Evolutionary conservation across 2,329 filamentous ascomycete species (phyloP).

Genomic region (Aspergillus melleus): DNA sequence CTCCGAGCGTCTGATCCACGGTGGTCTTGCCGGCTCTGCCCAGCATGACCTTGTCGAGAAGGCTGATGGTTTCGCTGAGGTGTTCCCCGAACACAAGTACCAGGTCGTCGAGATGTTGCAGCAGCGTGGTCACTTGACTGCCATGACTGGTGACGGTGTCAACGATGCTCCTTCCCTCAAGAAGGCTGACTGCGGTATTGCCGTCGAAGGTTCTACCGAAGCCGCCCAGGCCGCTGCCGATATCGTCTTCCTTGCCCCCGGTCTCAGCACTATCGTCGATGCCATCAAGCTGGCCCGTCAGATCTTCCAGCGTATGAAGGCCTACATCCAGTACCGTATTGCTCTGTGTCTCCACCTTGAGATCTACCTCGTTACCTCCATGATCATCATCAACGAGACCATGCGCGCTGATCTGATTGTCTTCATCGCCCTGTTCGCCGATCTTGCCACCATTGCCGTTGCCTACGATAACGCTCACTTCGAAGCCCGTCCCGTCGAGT

Average conservation of each 20-base stretch:
- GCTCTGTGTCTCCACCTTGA: slow-evolving; percentile 72
- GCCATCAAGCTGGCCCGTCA: slow-evolving; percentile 73
- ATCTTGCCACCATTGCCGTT: slow-evolving; percentile 75
- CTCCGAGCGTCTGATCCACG: slow-evolving; percentile 74
- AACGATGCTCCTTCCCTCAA: slow-evolving; percentile 73
- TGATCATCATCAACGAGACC: slow-evolving; percentile 79
- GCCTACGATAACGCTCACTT: slow-evolving; percentile 79
- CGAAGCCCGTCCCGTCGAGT: slow-evolving; percentile 72
- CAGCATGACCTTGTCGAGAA: slow-evolving; percentile 76
- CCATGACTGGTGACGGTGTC: slow-evolving; percentile 76
- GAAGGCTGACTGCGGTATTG: slow-evolving; percentile 74
- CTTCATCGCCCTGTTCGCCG: slow-evolving; percentile 76
- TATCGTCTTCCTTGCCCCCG: slow-evolving; percentile 73
- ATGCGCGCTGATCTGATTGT: slow-evolving; percentile 71
- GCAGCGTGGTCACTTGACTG: slow-evolving; percentile 70
- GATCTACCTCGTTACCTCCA: slow-evolving; percentile 74
- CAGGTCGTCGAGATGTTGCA: slow-evolving; percentile 75
- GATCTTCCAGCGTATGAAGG: slow-evolving; percentile 78
- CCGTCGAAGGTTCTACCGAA: slow-evolving; percentile 70
- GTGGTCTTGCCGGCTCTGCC: slow-evolving; percentile 70
- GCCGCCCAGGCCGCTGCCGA: slow-evolving; percentile 71
- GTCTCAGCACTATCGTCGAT: slow-evolving; percentile 69
- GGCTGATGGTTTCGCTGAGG: slow-evolving; percentile 71
- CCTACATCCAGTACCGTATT: slow-evolving; percentile 76
- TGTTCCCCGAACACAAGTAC: slow-evolving; percentile 76